Evolutionary conservation across 345 rosid species (phyloP).

Genomic region (Reutealis trisperma): DNA sequence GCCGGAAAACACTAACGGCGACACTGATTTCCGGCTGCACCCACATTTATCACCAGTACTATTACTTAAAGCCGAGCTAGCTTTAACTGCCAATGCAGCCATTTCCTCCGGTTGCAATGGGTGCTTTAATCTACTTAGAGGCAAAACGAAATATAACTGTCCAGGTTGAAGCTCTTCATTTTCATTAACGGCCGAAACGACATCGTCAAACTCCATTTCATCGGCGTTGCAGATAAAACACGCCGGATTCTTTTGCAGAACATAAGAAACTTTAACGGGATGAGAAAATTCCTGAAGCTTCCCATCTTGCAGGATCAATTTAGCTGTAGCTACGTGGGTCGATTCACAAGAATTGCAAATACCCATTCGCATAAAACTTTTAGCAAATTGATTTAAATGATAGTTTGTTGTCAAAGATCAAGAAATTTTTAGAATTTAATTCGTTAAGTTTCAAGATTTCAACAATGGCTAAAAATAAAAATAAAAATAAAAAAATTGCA

Average conservation of each 20-base stretch:
- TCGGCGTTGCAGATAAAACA: conserved; percentile 91
- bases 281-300: conserved; percentile 70
- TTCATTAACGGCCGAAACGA: conserved; percentile 55
- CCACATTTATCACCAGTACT: conserved; percentile 39
- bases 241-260: conserved; percentile 55
- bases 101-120: conserved; percentile 79
- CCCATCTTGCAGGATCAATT: conserved; percentile 79
- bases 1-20: conserved; percentile 32
- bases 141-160: conserved; percentile 82
- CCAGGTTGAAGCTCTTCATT: conserved; percentile 87
- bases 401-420: neutral
- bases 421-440: no score
- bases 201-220: conserved; percentile 90
- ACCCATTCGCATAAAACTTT: conserved; percentile 50
- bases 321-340: conserved; percentile 68
- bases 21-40: conserved; percentile 42
- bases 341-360: conserved; percentile 83
- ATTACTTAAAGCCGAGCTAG: conserved; percentile 67
- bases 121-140: conserved; percentile 56
- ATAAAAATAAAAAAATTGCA: neutral
- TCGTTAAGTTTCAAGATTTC: no score
- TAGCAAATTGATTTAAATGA: no score
- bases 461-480: no score
- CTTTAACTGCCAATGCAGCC: conserved; percentile 99
- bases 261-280: conserved; percentile 74